Evolutionary conservation across 306 rosid genomes (phyloP).

Genomic region (Malus domestica): ASM211411v1 NC_041797.1:36074501-36075000

Average conservation of each 20-base stretch:
- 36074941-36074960: neutral
- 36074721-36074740: conserved; percentile 92
- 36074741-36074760: conserved; percentile 80
- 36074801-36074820: neutral
- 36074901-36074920: neutral
- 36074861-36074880: neutral
- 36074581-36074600: neutral
- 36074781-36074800: neutral
- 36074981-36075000: conserved; percentile 8
- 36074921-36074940: neutral
- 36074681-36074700: conserved; percentile 34
- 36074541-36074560: too few relatives aligned
- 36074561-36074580: too few relatives aligned
- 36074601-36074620: neutral
- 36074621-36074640: neutral
- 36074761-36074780: conserved; percentile 57
- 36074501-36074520: too few relatives aligned
- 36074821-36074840: conserved; percentile 4
- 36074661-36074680: neutral
- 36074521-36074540: too few relatives aligned
- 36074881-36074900: neutral
- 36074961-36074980: neutral
- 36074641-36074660: neutral
- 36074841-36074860: neutral
- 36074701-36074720: conserved; percentile 59